Evolutionary conservation across 495 filamentous ascomycete species (phyloP).

Genomic region (Penicillium verhagenii): DNA sequence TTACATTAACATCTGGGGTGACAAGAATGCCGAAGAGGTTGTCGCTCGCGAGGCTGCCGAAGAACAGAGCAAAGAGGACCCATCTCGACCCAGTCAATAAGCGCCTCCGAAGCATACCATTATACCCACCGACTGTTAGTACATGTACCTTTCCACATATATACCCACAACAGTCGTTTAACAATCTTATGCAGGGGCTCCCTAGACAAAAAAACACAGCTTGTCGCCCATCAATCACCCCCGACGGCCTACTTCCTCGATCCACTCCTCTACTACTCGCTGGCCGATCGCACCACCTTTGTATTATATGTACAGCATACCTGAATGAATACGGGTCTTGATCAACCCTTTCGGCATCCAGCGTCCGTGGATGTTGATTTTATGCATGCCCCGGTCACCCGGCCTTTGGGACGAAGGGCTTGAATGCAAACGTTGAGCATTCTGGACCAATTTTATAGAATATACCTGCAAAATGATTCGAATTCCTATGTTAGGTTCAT

Average conservation of each 20-base stretch:
- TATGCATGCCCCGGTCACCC: background rate
- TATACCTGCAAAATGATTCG: background rate
- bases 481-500: background rate
- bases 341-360: background rate
- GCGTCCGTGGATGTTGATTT: background rate
- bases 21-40: constrained; percentile 35
- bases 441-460: constrained; percentile 1
- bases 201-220: background rate
- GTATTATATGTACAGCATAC: constrained; percentile 31
- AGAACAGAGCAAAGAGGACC: constrained; percentile 4
- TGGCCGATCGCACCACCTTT: constrained; percentile 21
- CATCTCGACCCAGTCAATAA: background rate
- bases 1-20: constrained; percentile 42
- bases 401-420: background rate
- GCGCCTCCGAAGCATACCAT: background rate
- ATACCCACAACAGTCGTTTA: background rate
- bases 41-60: constrained; percentile 27
- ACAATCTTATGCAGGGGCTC: background rate
- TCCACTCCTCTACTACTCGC: constrained; percentile 20
- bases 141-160: background rate
- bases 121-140: background rate
- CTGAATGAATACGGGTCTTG: constrained; percentile 9
- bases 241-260: background rate
- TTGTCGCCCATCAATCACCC: background rate
- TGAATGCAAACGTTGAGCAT: background rate